Conservation (phyloP, 805 yeast genomes). For the Zygosaccharomyces pseudorouxii region DNA sequence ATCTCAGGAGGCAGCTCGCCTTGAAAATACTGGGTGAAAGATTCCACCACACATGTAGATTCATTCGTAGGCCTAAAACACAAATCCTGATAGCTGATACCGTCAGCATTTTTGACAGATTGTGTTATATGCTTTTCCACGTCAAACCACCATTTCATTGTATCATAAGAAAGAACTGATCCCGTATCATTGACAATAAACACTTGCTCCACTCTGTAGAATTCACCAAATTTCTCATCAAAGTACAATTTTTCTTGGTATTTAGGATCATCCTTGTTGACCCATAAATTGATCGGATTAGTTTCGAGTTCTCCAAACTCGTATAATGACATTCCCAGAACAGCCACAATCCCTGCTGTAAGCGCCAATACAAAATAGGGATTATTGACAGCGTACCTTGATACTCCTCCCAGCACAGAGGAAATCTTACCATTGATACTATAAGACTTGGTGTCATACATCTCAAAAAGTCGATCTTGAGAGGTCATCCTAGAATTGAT, state of each 20-base stretch:
- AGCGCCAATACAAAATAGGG: slow-evolving; percentile 52
- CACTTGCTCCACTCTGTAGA: slow-evolving; percentile 82
- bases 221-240: slow-evolving; percentile 84
- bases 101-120: slow-evolving; percentile 31
- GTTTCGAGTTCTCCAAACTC: slow-evolving; percentile 59
- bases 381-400: slow-evolving; percentile 53
- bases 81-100: slow-evolving; percentile 50
- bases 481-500: slow-evolving; percentile 13
- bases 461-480: slow-evolving; percentile 18
- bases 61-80: slow-evolving; percentile 83
- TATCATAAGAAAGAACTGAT: slow-evolving; percentile 63
- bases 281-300: slow-evolving; percentile 86
- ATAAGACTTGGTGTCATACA: slow-evolving; percentile 19
- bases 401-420: slow-evolving; percentile 46
- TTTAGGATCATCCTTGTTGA: slow-evolving; percentile 69
- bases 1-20: slow-evolving; percentile 49
- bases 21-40: slow-evolving; percentile 81
- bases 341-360: slow-evolving; percentile 34
- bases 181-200: slow-evolving; percentile 68
- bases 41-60: slow-evolving; percentile 71
- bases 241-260: slow-evolving; percentile 61
- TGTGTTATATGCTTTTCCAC: slow-evolving; percentile 54
- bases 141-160: slow-evolving; percentile 84
- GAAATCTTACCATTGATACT: slow-evolving; percentile 17
- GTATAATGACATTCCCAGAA: slow-evolving; percentile 38